Conservation (phyloP, 441 rosid species). For the Erodium chrysanthum region DNA sequence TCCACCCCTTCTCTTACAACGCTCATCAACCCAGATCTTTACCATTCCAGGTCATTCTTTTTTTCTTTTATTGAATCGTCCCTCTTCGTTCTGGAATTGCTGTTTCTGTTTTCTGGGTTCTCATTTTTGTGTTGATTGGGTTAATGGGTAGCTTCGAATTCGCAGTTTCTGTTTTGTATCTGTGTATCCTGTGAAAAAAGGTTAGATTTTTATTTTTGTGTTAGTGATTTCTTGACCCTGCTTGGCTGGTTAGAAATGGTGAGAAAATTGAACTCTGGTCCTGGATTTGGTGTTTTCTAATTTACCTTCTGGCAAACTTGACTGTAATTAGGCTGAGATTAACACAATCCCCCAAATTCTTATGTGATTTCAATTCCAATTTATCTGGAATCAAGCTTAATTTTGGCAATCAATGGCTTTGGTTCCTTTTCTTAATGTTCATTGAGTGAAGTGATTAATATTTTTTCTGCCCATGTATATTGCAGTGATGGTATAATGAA, state of each 20-base stretch:
- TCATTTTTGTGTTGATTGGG: neutral
- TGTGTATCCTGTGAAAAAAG: neutral
- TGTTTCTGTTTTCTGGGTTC: neutral
- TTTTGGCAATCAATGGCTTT: neutral
- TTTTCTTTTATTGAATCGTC: neutral
- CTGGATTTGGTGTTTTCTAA: neutral
- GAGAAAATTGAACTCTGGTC: neutral
- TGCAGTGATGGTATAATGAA: conserved; percentile 69
- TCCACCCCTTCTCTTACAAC: conserved; percentile 30
- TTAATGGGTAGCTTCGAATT: neutral
- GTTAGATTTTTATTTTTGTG: neutral
- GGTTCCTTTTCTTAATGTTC: neutral
- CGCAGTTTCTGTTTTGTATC: neutral
- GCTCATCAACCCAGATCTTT: conserved; percentile 86
- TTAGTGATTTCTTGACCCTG: neutral
- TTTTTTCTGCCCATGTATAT: conserved; percentile 9
- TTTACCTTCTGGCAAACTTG: neutral
- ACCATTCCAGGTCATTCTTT: conserved; percentile 67
- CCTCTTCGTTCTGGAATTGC: neutral
- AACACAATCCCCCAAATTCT: neutral
- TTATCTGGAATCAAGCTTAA: neutral
- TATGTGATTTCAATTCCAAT: neutral
- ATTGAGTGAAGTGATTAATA: neutral
- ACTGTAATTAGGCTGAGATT: neutral
- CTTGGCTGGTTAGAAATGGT: neutral